Conservation (phyloP, 1,284 basidiomycete species). For the Apiotrichum mycotoxinovorans region DNA sequence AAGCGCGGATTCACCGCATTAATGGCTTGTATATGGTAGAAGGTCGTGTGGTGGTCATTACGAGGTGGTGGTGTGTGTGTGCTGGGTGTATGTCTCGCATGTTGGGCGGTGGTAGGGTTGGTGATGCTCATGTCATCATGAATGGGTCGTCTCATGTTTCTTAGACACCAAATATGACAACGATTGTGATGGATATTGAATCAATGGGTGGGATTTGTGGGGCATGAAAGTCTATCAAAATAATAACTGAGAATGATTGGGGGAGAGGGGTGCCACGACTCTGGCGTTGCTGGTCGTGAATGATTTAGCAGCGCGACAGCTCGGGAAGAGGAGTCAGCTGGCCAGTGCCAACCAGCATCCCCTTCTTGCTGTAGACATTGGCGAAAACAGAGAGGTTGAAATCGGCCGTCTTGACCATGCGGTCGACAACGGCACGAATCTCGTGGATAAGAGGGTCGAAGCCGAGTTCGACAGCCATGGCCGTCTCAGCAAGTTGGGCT, state of each 20-base stretch:
- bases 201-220: no score
- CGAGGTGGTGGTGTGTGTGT: background rate
- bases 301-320: constrained; percentile 1
- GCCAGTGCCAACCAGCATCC: constrained; percentile 22
- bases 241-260: background rate
- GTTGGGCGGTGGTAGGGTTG: no score
- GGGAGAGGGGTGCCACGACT: background rate
- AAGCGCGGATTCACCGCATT: constrained; percentile 1
- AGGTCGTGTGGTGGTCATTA: background rate
- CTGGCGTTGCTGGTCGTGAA: background rate
- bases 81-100: background rate
- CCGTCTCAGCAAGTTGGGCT: constrained; percentile 5
- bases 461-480: constrained; percentile 13
- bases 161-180: no score
- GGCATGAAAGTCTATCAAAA: background rate
- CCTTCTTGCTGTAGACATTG: constrained; percentile 17
- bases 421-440: constrained; percentile 53
- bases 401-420: constrained; percentile 51
- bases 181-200: no score
- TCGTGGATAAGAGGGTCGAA: constrained; percentile 17
- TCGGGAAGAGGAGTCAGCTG: constrained; percentile 16
- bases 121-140: no score
- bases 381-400: constrained; percentile 41
- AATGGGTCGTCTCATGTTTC: no score
- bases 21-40: background rate